These are phyloP conservation scores for Zygosaccharomyces pseudobailii DNA, from an alignment of 1,139 yeast species.

Conservation along the genomic window DNA sequence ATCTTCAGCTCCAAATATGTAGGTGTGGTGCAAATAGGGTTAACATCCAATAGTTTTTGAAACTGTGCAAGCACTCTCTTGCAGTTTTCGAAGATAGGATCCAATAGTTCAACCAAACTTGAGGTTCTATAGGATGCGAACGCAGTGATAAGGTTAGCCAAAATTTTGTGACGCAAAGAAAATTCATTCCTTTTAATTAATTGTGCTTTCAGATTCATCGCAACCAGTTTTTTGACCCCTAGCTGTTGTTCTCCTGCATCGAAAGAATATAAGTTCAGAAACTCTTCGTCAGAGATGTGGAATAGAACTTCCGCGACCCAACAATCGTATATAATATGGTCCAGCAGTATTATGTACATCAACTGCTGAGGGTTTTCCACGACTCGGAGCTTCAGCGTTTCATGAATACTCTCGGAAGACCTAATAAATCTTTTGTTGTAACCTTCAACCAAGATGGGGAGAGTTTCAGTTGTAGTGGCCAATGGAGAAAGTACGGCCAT, in stretches of 20 bases:
- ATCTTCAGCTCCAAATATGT: slow-evolving; percentile 18
- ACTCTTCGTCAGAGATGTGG: slow-evolving; percentile 11
- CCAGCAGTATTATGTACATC: slow-evolving; percentile 17
- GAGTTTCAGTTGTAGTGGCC: slow-evolving; percentile 12
- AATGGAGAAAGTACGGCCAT: slow-evolving; percentile 16
- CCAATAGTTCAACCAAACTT: slow-evolving; percentile 6
- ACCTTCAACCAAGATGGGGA: slow-evolving; percentile 24
- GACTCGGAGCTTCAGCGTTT: slow-evolving; percentile 16
- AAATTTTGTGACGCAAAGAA: slow-evolving; percentile 16
- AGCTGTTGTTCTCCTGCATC: neutral
- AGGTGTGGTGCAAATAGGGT: slow-evolving; percentile 8
- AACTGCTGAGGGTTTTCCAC: slow-evolving; percentile 11
- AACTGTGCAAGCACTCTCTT: slow-evolving; percentile 13
- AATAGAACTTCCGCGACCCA: slow-evolving; percentile 18
- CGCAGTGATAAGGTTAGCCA: slow-evolving; percentile 8
- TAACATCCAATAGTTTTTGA: slow-evolving; percentile 10
- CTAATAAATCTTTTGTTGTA: slow-evolving; percentile 18
- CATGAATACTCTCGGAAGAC: slow-evolving; percentile 18
- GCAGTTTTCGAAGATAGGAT: slow-evolving; percentile 13
- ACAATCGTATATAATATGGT: slow-evolving; percentile 21
- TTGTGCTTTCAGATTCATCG: slow-evolving; percentile 7
- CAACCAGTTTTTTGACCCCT: neutral
- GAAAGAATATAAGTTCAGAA: slow-evolving; percentile 15
- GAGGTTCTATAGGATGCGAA: slow-evolving; percentile 9
- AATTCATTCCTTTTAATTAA: slow-evolving; percentile 18